Percentiles rank a stretch among this genome's conserved stretches.
Conservation (phyloP, 2,329 filamentous ascomycete genomes). For the Gaeumannomyces tritici region DNA sequence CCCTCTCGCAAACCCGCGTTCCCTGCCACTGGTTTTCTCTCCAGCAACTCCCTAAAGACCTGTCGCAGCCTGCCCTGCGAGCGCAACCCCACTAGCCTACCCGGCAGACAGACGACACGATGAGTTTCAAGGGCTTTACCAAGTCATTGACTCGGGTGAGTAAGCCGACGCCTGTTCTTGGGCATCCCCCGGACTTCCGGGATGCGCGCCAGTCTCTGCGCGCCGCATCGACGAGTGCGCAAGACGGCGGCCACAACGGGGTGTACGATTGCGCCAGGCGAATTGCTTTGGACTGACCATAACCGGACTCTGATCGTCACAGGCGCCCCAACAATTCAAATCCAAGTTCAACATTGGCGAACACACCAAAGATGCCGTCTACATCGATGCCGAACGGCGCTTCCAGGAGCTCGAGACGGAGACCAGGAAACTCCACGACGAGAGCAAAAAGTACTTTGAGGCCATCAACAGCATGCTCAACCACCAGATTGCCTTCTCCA, state of each 20-base stretch:
- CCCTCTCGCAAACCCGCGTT: background rate
- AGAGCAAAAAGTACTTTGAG: conserved; percentile 94
- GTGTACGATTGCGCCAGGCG: background rate
- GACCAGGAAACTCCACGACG: conserved; percentile 94
- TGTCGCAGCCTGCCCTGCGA: background rate
- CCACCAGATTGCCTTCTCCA: conserved; percentile 97
- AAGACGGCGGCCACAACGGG: background rate
- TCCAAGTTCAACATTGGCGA: conserved; percentile 92
- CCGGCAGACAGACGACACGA: background rate
- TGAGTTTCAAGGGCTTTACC: conserved; percentile 5
- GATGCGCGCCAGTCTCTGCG: background rate
- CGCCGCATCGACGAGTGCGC: background rate
- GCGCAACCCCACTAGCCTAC: background rate
- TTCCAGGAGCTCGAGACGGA: conserved; percentile 92
- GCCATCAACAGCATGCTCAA: conserved; percentile 96
- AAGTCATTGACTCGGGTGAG: conserved; percentile 3
- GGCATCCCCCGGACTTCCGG: background rate
- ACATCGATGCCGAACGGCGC: conserved; percentile 85
- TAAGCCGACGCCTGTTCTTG: background rate
- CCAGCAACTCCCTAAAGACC: background rate
- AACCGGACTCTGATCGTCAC: conserved; percentile 12
- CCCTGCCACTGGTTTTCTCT: background rate
- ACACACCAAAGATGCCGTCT: conserved; percentile 88
- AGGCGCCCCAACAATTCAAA: conserved; percentile 88
- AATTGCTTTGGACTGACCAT: background rate